Base-by-base conservation (phyloP, 2,329 filamentous ascomycete species). In the Ceratocystis lukuohia region DNA sequence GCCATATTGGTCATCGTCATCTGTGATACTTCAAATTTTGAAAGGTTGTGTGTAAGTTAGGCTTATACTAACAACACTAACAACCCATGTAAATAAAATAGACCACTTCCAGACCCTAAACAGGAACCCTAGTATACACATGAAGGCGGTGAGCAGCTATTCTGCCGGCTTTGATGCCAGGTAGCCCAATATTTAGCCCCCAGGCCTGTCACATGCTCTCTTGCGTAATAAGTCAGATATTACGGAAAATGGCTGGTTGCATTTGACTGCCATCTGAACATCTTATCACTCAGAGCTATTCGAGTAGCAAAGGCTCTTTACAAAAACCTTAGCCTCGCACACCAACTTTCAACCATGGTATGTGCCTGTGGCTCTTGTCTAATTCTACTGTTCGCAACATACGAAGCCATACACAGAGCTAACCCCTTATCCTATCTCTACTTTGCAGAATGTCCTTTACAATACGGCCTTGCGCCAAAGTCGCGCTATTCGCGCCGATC, bases 381-480 rank as follows among this genome's bases (percentile, higher is more conserved):
- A 22, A 6, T 15, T 28, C 48, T 6, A 28, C 5, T 10, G 56
- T 30, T 33, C 17, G 56, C 28, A 33, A 59, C 30, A 59, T 25
- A 50, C 22, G 3, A 50, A 8, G 48, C 53, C 28, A 59, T n/a
- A 53, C 28, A 33, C 53, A n/a, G 25, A 41, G 28, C 56, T 59
- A 37, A 59, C 56, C 28, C 5, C 8, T 12, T 41, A 15, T 20
- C 17, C n/a, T 28, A 25, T 53, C 62, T 50, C 44, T 30, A 15
- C 50, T 33, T 12, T 17, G 15, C 46, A 67, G 89, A 93, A 92
- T 72, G 87, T 88, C 57, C 81, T 91, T 63, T 95, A 93, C 79
- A 95, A 95, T 75, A 88, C 88, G 67, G 89, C 89, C 65, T 80
- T 94, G 65, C 90, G 91, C 77, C 90, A 95, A 78, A 91, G 87